A percentile compares a stretch with the other conserved stretches of the same genome.
phyloP scores from a whole-genome alignment of 108 stramenopile genomes.

The Bacterosira constricta region DNA sequence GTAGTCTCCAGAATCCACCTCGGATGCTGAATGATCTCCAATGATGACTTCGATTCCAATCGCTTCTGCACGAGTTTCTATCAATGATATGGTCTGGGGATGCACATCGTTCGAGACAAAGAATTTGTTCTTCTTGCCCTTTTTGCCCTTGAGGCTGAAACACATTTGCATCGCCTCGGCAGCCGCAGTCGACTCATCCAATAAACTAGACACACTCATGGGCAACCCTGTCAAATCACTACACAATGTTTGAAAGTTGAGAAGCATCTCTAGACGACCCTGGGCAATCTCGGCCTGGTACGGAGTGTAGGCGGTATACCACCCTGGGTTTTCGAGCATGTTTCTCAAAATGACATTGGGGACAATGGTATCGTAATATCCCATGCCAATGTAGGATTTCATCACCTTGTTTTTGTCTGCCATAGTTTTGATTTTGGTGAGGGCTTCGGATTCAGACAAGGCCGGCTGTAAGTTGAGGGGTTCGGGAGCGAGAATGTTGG shows the following conservation, averaged over 20 bases:
- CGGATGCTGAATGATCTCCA: conserved; percentile 77
- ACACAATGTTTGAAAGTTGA: conserved; percentile 99
- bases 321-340: conserved; percentile 99
- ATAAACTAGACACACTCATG: conserved; percentile 93
- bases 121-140: conserved; percentile 90
- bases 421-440: conserved; percentile 60
- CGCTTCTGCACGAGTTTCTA: conserved; percentile 90
- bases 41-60: conserved; percentile 92
- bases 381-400: conserved; percentile 98
- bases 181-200: conserved; percentile 97
- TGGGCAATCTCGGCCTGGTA: conserved; percentile 99
- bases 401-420: conserved; percentile 91
- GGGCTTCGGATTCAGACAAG: conserved; percentile 92
- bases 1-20: conserved; percentile 79
- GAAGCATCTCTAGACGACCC: conserved; percentile 97
- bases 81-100: conserved; percentile 95
- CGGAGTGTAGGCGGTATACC: conserved; percentile 99
- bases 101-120: conserved; percentile 94
- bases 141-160: conserved; percentile 87
- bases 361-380: conserved; percentile 96
- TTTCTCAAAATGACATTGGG: conserved; percentile 97
- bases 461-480: conserved; percentile 81
- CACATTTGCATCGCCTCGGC: conserved; percentile 99
- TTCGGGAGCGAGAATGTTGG: conserved; percentile 76
- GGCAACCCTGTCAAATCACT: conserved; percentile 97